These are phyloP conservation scores for Leptomonas seymouri DNA, from an alignment of 208 protist species.

Conservation along the genomic window DNA sequence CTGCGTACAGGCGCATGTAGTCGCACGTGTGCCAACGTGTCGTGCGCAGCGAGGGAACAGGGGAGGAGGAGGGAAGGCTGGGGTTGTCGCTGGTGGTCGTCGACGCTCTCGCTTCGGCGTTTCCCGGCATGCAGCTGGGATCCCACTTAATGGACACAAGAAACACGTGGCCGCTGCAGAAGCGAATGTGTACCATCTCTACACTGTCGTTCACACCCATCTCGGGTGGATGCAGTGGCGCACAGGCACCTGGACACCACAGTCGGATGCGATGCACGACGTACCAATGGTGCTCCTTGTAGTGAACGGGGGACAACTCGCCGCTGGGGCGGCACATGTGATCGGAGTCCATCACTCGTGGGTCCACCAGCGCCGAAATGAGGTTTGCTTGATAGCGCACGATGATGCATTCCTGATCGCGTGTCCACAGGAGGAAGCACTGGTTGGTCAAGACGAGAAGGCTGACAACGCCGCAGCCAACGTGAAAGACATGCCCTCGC, in stretches of 20 bases:
- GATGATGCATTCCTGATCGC: constrained; percentile 56
- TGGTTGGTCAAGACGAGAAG: constrained; percentile 65
- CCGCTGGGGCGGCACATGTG: constrained; percentile 17
- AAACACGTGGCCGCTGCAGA: constrained; percentile 28
- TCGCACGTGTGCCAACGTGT: constrained; percentile 30
- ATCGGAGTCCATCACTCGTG: not conserved
- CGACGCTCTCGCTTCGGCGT: not conserved
- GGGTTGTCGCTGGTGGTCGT: not conserved
- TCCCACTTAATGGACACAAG: constrained; percentile 27
- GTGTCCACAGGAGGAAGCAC: constrained; percentile 68
- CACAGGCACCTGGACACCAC: constrained; percentile 27
- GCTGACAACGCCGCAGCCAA: constrained; percentile 52
- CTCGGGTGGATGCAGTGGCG: constrained; percentile 11
- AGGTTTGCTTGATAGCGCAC: constrained; percentile 82
- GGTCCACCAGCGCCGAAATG: not conserved
- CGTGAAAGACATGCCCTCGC: constrained; percentile 47
- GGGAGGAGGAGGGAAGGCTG: not conserved
- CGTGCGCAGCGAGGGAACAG: constrained; percentile 16
- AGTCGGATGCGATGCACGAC: constrained; percentile 26
- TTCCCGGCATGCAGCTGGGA: constrained; percentile 1
- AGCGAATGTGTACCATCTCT: constrained; percentile 27
- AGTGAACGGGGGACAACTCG: constrained; percentile 18
- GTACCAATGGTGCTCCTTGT: constrained; percentile 39
- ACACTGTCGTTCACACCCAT: constrained; percentile 32
- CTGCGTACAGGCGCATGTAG: constrained; percentile 31